These are phyloP conservation scores for Sclerotinia glacialis DNA, from an alignment of 2,329 filamentous ascomycete species.

Conservation along the genomic window DNA sequence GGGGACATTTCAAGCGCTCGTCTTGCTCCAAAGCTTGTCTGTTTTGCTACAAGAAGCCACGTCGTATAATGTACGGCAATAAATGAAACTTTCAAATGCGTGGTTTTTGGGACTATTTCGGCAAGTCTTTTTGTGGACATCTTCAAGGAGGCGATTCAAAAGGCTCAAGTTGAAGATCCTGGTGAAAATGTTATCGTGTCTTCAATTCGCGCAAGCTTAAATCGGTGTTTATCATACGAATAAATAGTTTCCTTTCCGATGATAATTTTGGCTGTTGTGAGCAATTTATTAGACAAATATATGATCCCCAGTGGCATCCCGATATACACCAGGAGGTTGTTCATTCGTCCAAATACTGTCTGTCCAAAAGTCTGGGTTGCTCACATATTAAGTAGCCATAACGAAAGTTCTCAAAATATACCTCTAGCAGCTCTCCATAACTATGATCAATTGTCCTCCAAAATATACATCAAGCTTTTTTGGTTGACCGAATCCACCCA, in stretches of 20 bases:
- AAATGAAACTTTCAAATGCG: slow-evolving; percentile 25
- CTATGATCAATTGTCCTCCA: neutral
- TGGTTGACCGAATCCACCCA: neutral
- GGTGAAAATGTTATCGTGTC: neutral
- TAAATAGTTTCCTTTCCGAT: slow-evolving; percentile 24
- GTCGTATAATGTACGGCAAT: slow-evolving; percentile 17
- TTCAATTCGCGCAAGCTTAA: neutral
- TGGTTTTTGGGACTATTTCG: slow-evolving; percentile 25
- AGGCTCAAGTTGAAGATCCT: slow-evolving; percentile 6
- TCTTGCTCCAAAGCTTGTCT: slow-evolving; percentile 19
- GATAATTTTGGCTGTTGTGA: slow-evolving; percentile 27
- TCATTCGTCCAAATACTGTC: neutral
- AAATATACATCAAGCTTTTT: neutral
- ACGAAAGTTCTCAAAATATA: too few species aligned
- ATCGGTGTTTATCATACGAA: neutral
- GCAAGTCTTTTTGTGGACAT: slow-evolving; percentile 20
- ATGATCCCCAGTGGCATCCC: slow-evolving; percentile 8
- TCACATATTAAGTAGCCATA: neutral
- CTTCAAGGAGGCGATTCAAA: slow-evolving; percentile 22
- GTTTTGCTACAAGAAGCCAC: slow-evolving; percentile 21
- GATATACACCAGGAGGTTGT: neutral
- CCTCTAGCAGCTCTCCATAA: neutral
- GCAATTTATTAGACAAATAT: slow-evolving; percentile 25
- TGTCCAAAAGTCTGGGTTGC: neutral
- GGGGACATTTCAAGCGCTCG: slow-evolving; percentile 17